These are phyloP conservation scores for Viridothelium virens DNA, from an alignment of 495 filamentous ascomycete species.

Conservation along the genomic window DNA sequence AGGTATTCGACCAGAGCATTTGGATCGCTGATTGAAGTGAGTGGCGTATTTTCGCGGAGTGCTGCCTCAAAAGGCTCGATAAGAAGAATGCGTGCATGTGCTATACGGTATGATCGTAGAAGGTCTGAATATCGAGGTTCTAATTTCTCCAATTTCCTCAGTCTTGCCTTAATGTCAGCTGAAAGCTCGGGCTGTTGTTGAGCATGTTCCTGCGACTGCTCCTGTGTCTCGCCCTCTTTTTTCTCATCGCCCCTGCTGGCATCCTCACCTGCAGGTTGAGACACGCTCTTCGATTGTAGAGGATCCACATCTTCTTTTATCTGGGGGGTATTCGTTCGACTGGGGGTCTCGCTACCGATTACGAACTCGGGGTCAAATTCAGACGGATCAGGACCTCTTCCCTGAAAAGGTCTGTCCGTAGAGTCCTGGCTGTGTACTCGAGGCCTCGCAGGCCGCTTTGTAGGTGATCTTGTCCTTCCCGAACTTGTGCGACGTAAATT, in stretches of 20 bases:
- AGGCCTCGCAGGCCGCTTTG: slow-evolving; percentile 28
- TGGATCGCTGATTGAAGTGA: slow-evolving; percentile 80
- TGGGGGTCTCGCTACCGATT: slow-evolving; percentile 42
- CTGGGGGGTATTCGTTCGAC: slow-evolving; percentile 48
- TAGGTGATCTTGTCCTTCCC: slow-evolving; percentile 27
- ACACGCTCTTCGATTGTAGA: slow-evolving; percentile 9
- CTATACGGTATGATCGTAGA: slow-evolving; percentile 80
- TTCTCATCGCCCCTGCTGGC: slow-evolving; percentile 13
- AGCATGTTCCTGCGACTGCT: slow-evolving; percentile 4
- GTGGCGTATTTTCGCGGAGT: slow-evolving; percentile 81
- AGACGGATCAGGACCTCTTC: slow-evolving; percentile 64
- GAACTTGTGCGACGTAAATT: slow-evolving; percentile 39
- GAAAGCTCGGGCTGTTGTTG: slow-evolving; percentile 49
- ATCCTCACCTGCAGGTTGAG: slow-evolving; percentile 6
- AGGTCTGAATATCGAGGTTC: slow-evolving; percentile 70
- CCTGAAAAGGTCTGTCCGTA: slow-evolving; percentile 45
- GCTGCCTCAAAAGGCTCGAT: slow-evolving; percentile 92
- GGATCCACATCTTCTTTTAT: slow-evolving; percentile 18
- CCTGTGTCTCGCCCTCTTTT: slow-evolving; percentile 15
- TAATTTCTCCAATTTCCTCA: slow-evolving; percentile 77
- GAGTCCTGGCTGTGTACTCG: slow-evolving; percentile 38
- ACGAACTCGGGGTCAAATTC: slow-evolving; percentile 79
- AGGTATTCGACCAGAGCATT: slow-evolving; percentile 84
- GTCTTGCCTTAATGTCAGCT: slow-evolving; percentile 58
- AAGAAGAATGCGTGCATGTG: slow-evolving; percentile 70